Conservation (phyloP, 495 filamentous ascomycete species). For the Jackrogersella multiformis region DNA sequence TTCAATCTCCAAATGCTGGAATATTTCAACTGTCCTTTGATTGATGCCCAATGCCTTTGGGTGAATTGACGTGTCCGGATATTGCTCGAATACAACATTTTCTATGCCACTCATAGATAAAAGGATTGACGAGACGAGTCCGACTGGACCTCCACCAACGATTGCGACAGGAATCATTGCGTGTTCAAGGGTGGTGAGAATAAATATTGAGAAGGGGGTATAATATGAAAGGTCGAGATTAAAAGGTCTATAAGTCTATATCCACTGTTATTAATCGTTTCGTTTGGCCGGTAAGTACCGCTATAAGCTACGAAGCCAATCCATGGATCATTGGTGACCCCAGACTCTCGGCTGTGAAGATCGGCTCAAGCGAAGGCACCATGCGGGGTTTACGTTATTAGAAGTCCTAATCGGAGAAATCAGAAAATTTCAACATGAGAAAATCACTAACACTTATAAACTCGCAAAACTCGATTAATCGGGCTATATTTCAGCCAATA, state of each 20-base stretch:
- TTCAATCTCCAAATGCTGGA: conserved; percentile 5
- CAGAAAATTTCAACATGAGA: no score
- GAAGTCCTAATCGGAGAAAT: neutral
- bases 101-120: neutral
- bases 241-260: neutral
- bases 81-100: conserved; percentile 4
- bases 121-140: conserved; percentile 8
- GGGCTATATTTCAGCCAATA: no score
- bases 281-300: neutral
- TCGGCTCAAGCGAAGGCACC: neutral
- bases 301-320: neutral
- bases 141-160: conserved; percentile 3
- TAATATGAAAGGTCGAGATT: neutral
- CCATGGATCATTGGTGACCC: neutral
- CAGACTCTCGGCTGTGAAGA: neutral
- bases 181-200: neutral
- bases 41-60: conserved; percentile 1
- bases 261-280: neutral
- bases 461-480: no score
- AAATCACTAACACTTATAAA: no score
- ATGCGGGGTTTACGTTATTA: neutral
- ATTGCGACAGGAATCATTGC: conserved; percentile 12
- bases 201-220: neutral
- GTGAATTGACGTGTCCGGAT: conserved; percentile 2
- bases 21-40: conserved; percentile 6